Conservation (phyloP, 1,284 basidiomycete species). For the Boletus smithii region DNA sequence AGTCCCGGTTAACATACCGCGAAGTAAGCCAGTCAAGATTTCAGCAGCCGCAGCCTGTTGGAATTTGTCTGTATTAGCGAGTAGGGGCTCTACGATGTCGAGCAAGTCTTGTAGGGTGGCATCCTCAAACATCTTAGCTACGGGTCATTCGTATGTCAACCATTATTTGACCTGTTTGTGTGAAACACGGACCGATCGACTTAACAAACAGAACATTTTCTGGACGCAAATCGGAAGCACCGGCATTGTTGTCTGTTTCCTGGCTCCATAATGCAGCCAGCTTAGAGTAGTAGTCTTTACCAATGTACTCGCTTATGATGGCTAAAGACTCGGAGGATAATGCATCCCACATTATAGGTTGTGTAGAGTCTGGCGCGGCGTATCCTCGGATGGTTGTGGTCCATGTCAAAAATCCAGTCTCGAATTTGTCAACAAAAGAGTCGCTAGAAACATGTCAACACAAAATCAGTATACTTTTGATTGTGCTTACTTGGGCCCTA, state of each 20-base stretch:
- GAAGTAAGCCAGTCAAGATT: constrained; percentile 72
- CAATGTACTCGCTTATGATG: constrained; percentile 51
- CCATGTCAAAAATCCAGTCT: constrained; percentile 89
- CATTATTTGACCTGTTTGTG: not conserved
- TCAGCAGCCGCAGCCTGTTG: constrained; percentile 91
- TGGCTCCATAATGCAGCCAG: constrained; percentile 67
- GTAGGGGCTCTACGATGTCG: constrained; percentile 53
- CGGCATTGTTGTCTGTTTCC: constrained; percentile 57
- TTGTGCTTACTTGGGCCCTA: constrained; percentile 28
- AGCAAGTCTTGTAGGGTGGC: constrained; percentile 54
- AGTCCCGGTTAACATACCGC: constrained; percentile 42
- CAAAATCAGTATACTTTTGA: not conserved
- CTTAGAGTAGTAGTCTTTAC: constrained; percentile 59
- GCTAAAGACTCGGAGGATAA: constrained; percentile 59
- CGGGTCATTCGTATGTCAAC: constrained; percentile 8
- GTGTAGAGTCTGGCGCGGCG: constrained; percentile 37
- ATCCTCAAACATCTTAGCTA: constrained; percentile 67
- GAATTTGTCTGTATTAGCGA: constrained; percentile 78
- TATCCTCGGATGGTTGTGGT: constrained; percentile 71
- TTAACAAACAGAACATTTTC: constrained; percentile 71
- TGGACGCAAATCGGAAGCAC: constrained; percentile 53
- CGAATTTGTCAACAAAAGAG: constrained; percentile 73
- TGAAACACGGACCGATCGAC: constrained; percentile 51
- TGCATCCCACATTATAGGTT: constrained; percentile 63
- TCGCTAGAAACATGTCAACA: constrained; percentile 34